Base-by-base conservation (phyloP, 768 basidiomycete genomes). In the Aureoboletus auriporus region DNA sequence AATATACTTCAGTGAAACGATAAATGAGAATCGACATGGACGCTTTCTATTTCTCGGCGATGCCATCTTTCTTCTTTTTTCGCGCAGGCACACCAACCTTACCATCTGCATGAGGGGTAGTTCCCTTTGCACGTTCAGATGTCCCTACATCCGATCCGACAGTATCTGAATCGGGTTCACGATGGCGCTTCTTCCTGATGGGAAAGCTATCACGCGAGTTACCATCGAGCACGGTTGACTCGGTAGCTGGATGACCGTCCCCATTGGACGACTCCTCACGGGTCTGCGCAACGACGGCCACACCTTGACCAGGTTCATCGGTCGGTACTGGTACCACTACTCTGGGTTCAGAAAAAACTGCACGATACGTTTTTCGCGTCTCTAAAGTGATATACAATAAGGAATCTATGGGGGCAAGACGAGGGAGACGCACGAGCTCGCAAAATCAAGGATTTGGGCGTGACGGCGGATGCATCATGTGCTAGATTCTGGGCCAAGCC, bases 321-420 rank as follows among this genome's bases (percentile, higher is more conserved):
- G 42, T 29, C 7, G 47, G 26, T 35, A 44, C 36, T 3, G 84
- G 83, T 2, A 89, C 63, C 10, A 91, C 74, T 9, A 89, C 62
- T 40, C 63, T 78, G 0, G 89, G 87, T 59, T 88, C 86, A 4
- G 89, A 90, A 17, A 92, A 69, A 1, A 91, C 77, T 0, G 89
- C 85, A 6, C 89, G 79, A 57, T 87, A 90, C 5, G 88, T 90
- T 60, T 79, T 81, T 29, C 90, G 85, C 1, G 89, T 88, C 69
- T 88, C 90, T 91, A 56, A 17, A 37, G 39, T n/a, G 8, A 28
- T 5, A 40, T 7, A 27, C 17, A 7, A 31, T 3, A n/a, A 11
- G 11, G 6, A 34, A 13, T 8, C 13, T 2, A 5, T 1, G 7
- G 2, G 39, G 3, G 1, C 10, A 35, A 23, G 33, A 0, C 4